Base-by-base conservation (phyloP, 805 yeast genomes). In the Suhomyces xylopsoci region DNA sequence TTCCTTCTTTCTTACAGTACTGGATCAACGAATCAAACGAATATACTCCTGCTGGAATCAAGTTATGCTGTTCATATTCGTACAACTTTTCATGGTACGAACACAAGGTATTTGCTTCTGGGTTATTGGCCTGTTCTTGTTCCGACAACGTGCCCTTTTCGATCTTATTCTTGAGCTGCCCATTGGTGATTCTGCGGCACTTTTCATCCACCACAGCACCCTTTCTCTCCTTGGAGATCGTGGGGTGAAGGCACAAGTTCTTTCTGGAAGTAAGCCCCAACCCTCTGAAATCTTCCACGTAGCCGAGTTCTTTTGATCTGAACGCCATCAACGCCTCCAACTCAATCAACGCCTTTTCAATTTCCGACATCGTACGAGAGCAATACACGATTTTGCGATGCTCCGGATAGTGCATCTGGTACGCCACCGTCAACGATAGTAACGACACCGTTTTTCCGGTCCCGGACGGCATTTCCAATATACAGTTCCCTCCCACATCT, bases 311-410 rank as follows among this genome's bases (percentile, higher is more conserved):
- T 47, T 83, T 78, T 2, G 91, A 71, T 59, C 99, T 80, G 65
- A 81, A 94, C 51, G 83, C 89, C 98, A 94, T 94, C 62, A 94
- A 77, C 51, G 82, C 84, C 56, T 88, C 85, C 75, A 94, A 77
- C 74, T 94, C 99, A 7, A 93, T 90, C 64, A 94, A 74, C 0
- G 99, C 97, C 71, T 94, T 94, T 72, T 94, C 99, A 67, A 94
- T 94, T 73, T 94, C 99, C 9, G 97, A 90, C 98, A 94, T 94
- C 32, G 99, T 94, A 80, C 99, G 98, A 5, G 99, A 94, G 70
- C 99, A 94, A 71, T 94, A 94, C 6, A 94, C 90, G 59, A 94
- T 85, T 77, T 93, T 94, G 15, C 97, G 74, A 64, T 90, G 97
- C 63, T 93, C 97, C 8, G 97, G 96, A 67, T 93, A 92, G 76